These are phyloP conservation scores for Catharanthus roseus DNA, from an alignment of 257 asterid genomes.

Conservation along the genomic window DNA sequence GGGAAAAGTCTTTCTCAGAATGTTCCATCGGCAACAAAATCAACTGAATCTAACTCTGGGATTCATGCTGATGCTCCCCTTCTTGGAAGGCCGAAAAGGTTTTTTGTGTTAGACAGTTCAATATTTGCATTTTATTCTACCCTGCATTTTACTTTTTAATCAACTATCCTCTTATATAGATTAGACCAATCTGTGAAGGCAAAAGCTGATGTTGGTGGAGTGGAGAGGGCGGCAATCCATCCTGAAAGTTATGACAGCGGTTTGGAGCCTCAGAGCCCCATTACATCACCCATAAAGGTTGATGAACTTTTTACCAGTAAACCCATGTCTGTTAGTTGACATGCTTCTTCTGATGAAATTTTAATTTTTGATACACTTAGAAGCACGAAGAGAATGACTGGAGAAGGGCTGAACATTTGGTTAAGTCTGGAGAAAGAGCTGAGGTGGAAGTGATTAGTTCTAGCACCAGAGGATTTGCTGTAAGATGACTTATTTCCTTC, in stretches of 20 bases:
- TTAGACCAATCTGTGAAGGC: conserved; percentile 44
- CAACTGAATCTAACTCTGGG: conserved; percentile 22
- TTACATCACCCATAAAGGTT: conserved; percentile 55
- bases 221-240: conserved; percentile 28
- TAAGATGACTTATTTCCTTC: conserved; percentile 49
- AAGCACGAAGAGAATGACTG: conserved; percentile 75
- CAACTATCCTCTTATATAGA: conserved; percentile 42
- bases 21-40: conserved; percentile 22
- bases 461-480: conserved; percentile 84
- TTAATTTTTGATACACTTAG: conserved; percentile 37
- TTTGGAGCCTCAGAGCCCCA: conserved; percentile 50
- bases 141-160: conserved; percentile 15
- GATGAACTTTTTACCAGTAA: conserved; percentile 2
- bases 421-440: conserved; percentile 58
- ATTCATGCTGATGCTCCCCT: conserved; percentile 42
- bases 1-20: conserved; percentile 29
- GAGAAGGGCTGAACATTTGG: conserved; percentile 65
- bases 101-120: conserved; percentile 8
- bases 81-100: conserved; percentile 73
- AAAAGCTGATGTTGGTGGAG: conserved; percentile 31
- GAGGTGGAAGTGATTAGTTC: conserved; percentile 80
- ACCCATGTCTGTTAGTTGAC: not conserved
- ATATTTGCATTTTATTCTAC: conserved; percentile 2
- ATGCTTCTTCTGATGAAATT: conserved; percentile 12
- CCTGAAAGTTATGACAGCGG: conserved; percentile 35